Evolutionary conservation across 169 alveolate species (phyloP).

Genomic region (Theileria annulata): DNA sequence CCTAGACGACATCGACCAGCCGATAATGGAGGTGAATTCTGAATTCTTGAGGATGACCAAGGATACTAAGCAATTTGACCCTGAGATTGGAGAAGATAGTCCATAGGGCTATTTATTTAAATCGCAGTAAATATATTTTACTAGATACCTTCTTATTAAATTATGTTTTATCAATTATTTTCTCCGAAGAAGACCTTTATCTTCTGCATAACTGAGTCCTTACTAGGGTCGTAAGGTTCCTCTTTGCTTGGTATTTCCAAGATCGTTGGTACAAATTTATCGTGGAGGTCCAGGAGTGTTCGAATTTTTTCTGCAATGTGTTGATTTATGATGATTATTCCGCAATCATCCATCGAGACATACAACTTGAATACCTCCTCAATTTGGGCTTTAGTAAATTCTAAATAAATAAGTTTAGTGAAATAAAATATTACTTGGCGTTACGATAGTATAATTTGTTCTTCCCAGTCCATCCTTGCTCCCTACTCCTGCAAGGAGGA

Average conservation of each 20-base stretch:
- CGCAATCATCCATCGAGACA: slow-evolving; percentile 69
- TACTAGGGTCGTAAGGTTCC: slow-evolving; percentile 75
- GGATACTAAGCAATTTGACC: slow-evolving; percentile 55
- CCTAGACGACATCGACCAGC: slow-evolving; percentile 35
- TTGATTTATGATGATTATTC: slow-evolving; percentile 74
- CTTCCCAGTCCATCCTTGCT: slow-evolving; percentile 75
- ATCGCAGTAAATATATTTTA: neutral
- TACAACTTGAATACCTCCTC: slow-evolving; percentile 73
- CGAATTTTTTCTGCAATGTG: slow-evolving; percentile 77
- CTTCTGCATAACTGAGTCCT: slow-evolving; percentile 74
- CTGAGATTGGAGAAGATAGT: slow-evolving; percentile 32
- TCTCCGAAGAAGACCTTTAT: slow-evolving; percentile 75
- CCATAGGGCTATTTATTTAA: neutral
- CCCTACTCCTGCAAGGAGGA: slow-evolving; percentile 77
- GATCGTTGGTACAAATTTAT: slow-evolving; percentile 69
- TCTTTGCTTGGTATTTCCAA: slow-evolving; percentile 78
- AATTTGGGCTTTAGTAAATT: slow-evolving; percentile 68
- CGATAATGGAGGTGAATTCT: slow-evolving; percentile 34
- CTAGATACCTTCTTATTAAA: neutral
- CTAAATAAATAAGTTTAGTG: slow-evolving; percentile 33
- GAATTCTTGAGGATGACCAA: slow-evolving; percentile 56
- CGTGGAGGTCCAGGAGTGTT: slow-evolving; percentile 67
- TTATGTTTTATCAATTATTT: slow-evolving; percentile 35
- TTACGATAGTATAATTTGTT: slow-evolving; percentile 71
- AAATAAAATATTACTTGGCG: slow-evolving; percentile 63